Evolutionary conservation across 108 stramenopile genomes (phyloP), one percentile per base, ranked within the genome.

Genomic region (Fragilariopsis cylindrus): DNA sequence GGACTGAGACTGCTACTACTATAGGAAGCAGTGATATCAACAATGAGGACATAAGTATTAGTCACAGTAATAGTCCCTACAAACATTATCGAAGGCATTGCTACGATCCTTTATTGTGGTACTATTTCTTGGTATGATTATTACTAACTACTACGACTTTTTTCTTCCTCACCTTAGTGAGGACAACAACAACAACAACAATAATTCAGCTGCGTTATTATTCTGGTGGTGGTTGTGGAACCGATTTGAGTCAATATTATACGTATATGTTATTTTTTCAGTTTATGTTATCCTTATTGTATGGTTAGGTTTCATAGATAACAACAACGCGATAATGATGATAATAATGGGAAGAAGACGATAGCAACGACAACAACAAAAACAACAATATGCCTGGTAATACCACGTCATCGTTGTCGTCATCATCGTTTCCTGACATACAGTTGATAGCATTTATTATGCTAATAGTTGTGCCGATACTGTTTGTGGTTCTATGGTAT

Each of bases 401-500:
- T 5, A 60, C 7, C 21, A 8, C 6, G 4, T 15, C 52, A 15
- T 53, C 13, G 13, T 53, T 11, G 52, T 15, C 52, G 52, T 53
- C 52, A 13, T 15, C 52, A 13, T 53, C 52, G 13, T 53, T 53
- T 53, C 52, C 52, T 21, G 62, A 46, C 9, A 19, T 48, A 30
- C 43, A 64, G 64, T 21, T 74, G 8, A 39, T 64, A 49, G 0
- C 62, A 8, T 45, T 63, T 43, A 44, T 63, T 0, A 45, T 63
- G 43, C 30, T 30, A 30, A 7, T 74, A 40, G 13, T 55, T 9
- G 64, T 60, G 30, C 73, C 73, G 3, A 40, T 54, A 30, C 55
- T 42, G 11, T 65, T 41, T 50, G 64, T 2, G 73, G 73, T 7
- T 21, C 49, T 12, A n/a, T 74, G 3, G 16, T 41, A 7, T 55